A percentile compares a stretch with the other conserved stretches of the same genome.
phyloP scores from a whole-genome alignment of 306 rosid genomes.

The Mimosa bimucronata region DNA sequence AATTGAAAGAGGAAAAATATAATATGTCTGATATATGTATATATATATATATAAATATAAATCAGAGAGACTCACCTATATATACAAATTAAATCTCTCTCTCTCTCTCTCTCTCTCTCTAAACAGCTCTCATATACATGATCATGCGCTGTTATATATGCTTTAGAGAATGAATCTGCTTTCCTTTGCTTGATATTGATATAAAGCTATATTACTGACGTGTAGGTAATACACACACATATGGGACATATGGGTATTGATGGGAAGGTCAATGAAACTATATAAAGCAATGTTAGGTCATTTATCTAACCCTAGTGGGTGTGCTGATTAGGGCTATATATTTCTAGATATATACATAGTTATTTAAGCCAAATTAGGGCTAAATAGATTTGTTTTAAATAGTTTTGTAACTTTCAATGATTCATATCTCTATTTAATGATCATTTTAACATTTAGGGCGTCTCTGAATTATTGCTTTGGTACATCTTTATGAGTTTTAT shows the following conservation, averaged over 20 bases:
- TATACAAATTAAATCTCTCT: too few relatives aligned
- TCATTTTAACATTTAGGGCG: neutral
- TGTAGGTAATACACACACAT: neutral
- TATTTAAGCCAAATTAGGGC: neutral
- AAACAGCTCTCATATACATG: too few relatives aligned
- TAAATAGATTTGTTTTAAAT: neutral
- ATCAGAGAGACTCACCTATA: too few relatives aligned
- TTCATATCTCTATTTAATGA: neutral
- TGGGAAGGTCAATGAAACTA: neutral
- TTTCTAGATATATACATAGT: too few relatives aligned
- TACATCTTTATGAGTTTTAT: neutral
- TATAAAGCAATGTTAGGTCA: slow-evolving; percentile 4
- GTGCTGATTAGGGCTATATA: neutral
- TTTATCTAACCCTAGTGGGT: neutral
- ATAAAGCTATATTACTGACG: neutral
- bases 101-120: too few relatives aligned
- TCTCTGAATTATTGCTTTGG: neutral
- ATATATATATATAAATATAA: too few relatives aligned
- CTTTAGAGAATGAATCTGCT: neutral
- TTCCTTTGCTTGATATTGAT: neutral
- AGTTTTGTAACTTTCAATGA: neutral
- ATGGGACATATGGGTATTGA: neutral
- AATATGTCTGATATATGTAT: too few relatives aligned
- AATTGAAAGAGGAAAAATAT: too few relatives aligned
- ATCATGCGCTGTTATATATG: neutral